These are phyloP conservation scores for Auricularia sp. DNA, from an alignment of 768 basidiomycete species.

Conservation along the genomic window DNA sequence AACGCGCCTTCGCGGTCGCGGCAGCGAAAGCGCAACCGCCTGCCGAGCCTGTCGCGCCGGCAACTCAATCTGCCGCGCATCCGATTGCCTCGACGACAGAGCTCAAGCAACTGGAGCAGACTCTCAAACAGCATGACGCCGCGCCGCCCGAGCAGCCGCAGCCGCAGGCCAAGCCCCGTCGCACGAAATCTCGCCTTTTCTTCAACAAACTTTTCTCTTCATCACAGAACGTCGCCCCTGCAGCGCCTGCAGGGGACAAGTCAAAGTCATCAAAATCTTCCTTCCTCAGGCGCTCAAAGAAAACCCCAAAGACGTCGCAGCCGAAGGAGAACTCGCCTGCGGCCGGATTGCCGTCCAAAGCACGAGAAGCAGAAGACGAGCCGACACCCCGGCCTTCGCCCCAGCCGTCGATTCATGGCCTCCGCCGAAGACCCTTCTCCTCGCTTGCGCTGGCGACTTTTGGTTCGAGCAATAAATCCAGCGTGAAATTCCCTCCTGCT, in stretches of 20 bases:
- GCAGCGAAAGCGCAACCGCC: not conserved
- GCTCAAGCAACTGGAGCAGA: no score
- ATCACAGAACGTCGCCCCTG: not conserved
- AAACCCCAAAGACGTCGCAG: not conserved
- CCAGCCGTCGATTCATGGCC: not conserved
- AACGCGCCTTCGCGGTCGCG: not conserved
- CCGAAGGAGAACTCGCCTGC: not conserved
- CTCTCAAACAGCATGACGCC: no score
- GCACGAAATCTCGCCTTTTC: not conserved
- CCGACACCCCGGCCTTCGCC: not conserved
- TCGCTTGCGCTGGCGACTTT: not conserved
- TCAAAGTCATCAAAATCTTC: not conserved
- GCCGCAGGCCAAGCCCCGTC: not conserved
- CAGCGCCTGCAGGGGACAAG: not conserved
- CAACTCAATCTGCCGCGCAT: no score
- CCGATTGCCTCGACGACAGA: no score
- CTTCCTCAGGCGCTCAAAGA: not conserved
- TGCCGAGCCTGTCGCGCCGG: not conserved
- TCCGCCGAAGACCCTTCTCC: not conserved
- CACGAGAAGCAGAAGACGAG: not conserved
- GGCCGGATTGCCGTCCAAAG: not conserved
- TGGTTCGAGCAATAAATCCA: not conserved
- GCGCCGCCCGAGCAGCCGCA: not conserved
- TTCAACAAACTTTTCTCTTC: not conserved
- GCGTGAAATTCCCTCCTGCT: not conserved